Evolutionary conservation across 345 rosid species (phyloP), one percentile per base, ranked within the genome.

Genomic region (Noccaea caerulescens): DNA sequence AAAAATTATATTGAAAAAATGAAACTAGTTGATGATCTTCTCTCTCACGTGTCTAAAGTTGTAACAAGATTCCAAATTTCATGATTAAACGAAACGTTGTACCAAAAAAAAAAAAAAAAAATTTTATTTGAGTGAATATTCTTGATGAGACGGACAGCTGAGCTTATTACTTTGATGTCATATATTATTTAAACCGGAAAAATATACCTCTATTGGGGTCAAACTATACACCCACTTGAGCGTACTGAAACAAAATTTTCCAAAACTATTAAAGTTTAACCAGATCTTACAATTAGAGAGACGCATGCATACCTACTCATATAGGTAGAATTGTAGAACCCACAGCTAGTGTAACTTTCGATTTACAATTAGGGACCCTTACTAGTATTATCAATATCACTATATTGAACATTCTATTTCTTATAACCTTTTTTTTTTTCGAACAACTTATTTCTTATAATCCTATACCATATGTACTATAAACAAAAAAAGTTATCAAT

Each of bases 251-350:
- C 27, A 25, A 25, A 38, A 38, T 38, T 56, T 44, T 20, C 46
- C 55, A 56, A 11, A 55, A 43, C 34, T 55, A 44, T 32, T 34
- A 46, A 36, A 69, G 10, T 69, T 25, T 45, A 36, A 57, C 16
- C 20, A 69, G 0, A 69, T 43, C 20, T 34, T 61, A 49, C 51
- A 71, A 39, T 47, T 71, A 18, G 75, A 71, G 41, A 71, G 53
- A 61, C 51, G 37, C 68, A 51, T 61, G 16, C 33, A 33, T n/a
- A 39, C 66, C 66, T 9, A 69, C 49, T 25, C 6, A 37, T 49
- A 37, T 47, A 58, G 65, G 58, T 58, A 46, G 65, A 46, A 10
- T 33, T 32, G 8, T 46, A 49, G n/a, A 64, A 64, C 46, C 44
- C 37, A 65, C 9, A 20, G 33, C 44, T 42, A 4, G 7, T 23